Evolutionary conservation across 2,329 filamentous ascomycete genomes (phyloP), one percentile per base, ranked within the genome.

Genomic region (Monosporascus sp.): DNA sequence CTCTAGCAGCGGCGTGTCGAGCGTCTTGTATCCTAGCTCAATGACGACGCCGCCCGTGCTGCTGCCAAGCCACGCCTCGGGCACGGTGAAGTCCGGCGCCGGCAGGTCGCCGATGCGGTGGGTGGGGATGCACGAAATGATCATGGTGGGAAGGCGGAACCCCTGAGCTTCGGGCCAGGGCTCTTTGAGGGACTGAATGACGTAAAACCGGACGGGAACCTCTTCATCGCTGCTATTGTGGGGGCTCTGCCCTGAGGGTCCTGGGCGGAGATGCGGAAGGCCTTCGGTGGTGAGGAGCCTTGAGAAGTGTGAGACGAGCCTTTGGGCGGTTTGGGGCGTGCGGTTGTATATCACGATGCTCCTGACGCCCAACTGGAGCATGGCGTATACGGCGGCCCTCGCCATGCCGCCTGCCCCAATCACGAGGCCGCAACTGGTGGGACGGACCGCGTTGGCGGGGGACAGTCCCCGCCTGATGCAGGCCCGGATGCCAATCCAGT

Each of bases 401-500:
- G 87, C 88, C 88, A 92, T 92, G 7, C 89, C 88, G 7, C 85
- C 84, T 1, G 84, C 84, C 27, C 85, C 85, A 31, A 87, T 78
- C 22, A 87, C 77, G 16, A 87, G 72, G 0, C 79, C 84, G 2
- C 75, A 80, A 2, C 77, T 79, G 9, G 70, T 74, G 0, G 79
- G 74, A 3, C 82, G 76, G 0, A 87, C 78, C 2, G 81, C 82
- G 56, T 87, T 87, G 3, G 87, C 85, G 0, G 88, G 88, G 1
- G 88, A 91, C 2, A 91, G 74, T 2, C 87, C 87, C 35, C 87
- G 78, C 6, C 85, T 79, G 43, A 92, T 81, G 63, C 87, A 91
- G 3, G 86, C 87, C 51, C 86, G 76, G 43, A 92, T 88, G 5
- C 88, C 88, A 37, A 91, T 87, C 85, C 88, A 92, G 66, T 92